These are phyloP conservation scores for Penicillium flavigenum DNA, from an alignment of 495 filamentous ascomycete species.

Conservation along the genomic window DNA sequence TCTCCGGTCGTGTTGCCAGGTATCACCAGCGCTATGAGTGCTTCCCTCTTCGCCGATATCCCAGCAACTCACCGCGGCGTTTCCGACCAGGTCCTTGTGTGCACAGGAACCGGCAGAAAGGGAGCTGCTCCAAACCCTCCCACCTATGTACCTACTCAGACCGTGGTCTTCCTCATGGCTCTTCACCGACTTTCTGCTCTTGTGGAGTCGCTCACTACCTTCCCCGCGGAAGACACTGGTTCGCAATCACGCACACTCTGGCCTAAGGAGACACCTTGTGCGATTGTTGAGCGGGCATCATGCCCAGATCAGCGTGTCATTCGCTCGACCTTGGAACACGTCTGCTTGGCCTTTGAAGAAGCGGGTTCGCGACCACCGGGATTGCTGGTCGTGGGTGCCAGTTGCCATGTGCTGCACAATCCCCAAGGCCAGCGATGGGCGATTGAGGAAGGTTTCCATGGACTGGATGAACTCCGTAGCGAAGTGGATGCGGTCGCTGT, in stretches of 20 bases:
- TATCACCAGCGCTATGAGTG: conserved; percentile 82
- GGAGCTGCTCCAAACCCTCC: conserved; percentile 81
- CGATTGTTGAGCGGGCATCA: conserved; percentile 89
- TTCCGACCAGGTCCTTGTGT: conserved; percentile 87
- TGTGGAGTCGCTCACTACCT: conserved; percentile 59
- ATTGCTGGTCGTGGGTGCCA: conserved; percentile 80
- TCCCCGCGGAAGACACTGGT: conserved; percentile 20
- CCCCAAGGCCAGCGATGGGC: conserved; percentile 64
- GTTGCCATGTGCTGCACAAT: conserved; percentile 73
- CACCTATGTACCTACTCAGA: conserved; percentile 70
- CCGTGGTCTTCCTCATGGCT: conserved; percentile 95
- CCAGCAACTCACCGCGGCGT: conserved; percentile 87
- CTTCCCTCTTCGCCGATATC: conserved; percentile 83
- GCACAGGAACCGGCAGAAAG: conserved; percentile 92
- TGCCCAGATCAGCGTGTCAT: conserved; percentile 94
- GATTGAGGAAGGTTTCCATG: conserved; percentile 86
- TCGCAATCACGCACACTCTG: conserved; percentile 34
- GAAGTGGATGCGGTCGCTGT: conserved; percentile 23
- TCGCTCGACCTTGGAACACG: conserved; percentile 74
- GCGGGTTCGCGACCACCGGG: conserved; percentile 89
- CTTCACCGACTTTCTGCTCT: conserved; percentile 78
- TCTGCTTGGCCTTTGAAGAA: conserved; percentile 80
- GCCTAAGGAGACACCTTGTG: conserved; percentile 71
- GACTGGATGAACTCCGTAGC: conserved; percentile 49
- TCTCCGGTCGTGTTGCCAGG: conserved; percentile 77